A percentile compares a stretch with the other conserved stretches of the same genome.
Evolutionary conservation across 2,329 filamentous ascomycete species (phyloP).

Genomic region (Capronia americana): DNA sequence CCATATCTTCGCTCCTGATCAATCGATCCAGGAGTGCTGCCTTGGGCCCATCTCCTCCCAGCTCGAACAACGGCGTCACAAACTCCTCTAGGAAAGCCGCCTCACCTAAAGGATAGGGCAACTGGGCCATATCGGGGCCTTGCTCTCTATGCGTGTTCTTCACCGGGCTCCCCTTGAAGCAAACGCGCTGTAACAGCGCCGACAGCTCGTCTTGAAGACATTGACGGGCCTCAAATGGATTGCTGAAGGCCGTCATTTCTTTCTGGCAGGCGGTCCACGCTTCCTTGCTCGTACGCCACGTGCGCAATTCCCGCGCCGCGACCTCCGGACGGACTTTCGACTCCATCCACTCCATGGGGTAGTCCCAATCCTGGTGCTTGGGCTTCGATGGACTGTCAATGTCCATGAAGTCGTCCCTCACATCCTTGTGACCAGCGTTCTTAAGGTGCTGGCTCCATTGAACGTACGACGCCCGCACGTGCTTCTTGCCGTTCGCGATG

Average conservation of each 20-base stretch:
- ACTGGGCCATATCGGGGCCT: background rate
- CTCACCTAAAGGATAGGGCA: conserved; percentile 11
- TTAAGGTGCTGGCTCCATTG: background rate
- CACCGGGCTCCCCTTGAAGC: background rate
- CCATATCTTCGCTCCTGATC: background rate
- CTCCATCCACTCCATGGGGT: background rate
- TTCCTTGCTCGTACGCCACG: background rate
- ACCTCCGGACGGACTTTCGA: background rate
- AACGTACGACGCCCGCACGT: background rate
- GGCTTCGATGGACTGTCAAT: background rate
- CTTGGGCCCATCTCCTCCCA: background rate
- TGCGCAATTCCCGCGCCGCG: background rate
- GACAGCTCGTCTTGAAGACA: background rate
- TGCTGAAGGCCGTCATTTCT: background rate
- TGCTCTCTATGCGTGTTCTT: background rate
- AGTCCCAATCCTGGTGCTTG: background rate
- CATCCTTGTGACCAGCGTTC: background rate
- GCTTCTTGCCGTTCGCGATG: background rate
- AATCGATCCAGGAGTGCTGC: background rate
- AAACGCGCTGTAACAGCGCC: background rate
- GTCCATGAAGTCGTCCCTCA: background rate
- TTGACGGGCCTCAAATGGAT: background rate
- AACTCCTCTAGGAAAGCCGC: background rate
- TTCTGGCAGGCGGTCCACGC: background rate
- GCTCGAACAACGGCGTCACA: conserved; percentile 5